These are phyloP conservation scores for Torulaspora pretoriensis DNA, from an alignment of 1,139 yeast genomes.

Conservation along the genomic window DNA sequence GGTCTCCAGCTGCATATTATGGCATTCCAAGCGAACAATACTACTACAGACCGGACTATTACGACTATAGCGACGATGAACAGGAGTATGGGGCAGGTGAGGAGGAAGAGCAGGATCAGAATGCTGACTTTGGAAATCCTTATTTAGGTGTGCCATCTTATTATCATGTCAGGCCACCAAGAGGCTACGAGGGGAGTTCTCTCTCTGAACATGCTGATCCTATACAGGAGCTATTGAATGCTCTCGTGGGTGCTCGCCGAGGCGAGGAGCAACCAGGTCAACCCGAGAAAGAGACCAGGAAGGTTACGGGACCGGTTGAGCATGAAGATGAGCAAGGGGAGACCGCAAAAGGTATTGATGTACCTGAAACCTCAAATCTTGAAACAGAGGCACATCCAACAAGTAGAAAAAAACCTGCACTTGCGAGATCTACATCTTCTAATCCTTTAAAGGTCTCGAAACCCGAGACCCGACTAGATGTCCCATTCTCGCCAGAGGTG, in stretches of 20 bases:
- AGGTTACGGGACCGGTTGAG: slow-evolving; percentile 3
- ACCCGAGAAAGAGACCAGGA: background rate
- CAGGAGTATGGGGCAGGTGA: slow-evolving; percentile 14
- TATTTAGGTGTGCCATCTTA: slow-evolving; percentile 7
- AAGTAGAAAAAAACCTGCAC: slow-evolving; percentile 27
- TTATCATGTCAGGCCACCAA: slow-evolving; percentile 13
- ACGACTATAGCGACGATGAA: slow-evolving; percentile 20
- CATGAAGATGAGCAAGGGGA: slow-evolving; percentile 3
- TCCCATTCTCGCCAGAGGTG: slow-evolving; percentile 53
- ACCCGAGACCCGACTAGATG: slow-evolving; percentile 41
- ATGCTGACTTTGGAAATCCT: background rate
- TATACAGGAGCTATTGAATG: slow-evolving; percentile 10
- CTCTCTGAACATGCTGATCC: slow-evolving; percentile 7
- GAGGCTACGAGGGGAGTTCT: slow-evolving; percentile 5
- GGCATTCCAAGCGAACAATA: slow-evolving; percentile 21
- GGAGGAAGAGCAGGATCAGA: slow-evolving; percentile 13
- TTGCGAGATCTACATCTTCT: slow-evolving; percentile 36
- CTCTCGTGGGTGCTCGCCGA: slow-evolving; percentile 7
- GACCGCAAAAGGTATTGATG: background rate
- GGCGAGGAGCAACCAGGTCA: background rate
- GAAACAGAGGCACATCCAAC: slow-evolving; percentile 18
- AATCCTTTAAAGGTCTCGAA: slow-evolving; percentile 45
- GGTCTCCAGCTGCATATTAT: slow-evolving; percentile 14
- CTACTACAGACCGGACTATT: slow-evolving; percentile 27
- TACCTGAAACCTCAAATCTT: slow-evolving; percentile 1